phyloP scores from a whole-genome alignment of 169 alveolate genomes.

The Hammondia hammondi region DNA sequence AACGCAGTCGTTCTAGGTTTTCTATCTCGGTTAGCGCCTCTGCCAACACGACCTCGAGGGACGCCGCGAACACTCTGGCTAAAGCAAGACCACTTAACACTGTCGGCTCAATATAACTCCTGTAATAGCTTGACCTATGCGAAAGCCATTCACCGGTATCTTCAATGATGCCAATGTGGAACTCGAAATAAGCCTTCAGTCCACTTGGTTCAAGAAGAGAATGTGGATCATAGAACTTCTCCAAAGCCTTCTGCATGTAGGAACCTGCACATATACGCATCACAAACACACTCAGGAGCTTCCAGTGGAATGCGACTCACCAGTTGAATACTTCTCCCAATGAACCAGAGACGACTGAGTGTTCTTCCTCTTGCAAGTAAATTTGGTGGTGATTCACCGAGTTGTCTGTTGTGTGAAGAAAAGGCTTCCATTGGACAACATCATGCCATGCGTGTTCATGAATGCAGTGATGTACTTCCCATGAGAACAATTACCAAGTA shows the following conservation, averaged over 20 bases:
- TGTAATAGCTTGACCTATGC: neutral
- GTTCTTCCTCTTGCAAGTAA: no score
- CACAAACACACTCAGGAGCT: no score
- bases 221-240: neutral
- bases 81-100: neutral
- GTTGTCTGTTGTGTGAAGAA: no score
- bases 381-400: no score
- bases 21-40: neutral
- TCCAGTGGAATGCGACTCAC: no score
- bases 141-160: neutral
- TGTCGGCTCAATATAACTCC: neutral
- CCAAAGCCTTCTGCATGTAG: neutral
- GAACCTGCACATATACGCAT: neutral
- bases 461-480: no score
- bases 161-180: neutral
- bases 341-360: no score
- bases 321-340: no score
- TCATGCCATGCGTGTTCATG: no score
- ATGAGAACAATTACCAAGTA: no score
- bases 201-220: slow-evolving; percentile 9
- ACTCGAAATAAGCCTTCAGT: neutral
- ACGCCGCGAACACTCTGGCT: neutral
- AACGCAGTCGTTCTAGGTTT: neutral
- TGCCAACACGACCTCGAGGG: neutral
- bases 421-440: no score